Conservation (phyloP, 1,284 basidiomycete genomes). For the Tylopilus sp. region DNA sequence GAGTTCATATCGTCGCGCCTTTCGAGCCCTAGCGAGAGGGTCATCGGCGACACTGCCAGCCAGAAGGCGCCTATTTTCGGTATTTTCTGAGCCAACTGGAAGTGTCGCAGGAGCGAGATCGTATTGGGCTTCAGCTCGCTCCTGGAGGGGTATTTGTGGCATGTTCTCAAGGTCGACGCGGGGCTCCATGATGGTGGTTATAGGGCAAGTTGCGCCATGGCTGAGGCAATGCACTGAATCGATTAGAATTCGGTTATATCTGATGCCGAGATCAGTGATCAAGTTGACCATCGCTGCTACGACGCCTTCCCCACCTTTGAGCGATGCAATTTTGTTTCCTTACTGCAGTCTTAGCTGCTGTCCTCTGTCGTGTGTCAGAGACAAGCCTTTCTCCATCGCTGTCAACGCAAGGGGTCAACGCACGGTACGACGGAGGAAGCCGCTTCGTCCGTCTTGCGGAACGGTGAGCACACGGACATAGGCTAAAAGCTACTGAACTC, state of each 20-base stretch:
- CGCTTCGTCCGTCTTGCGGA: no score
- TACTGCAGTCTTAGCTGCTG: not conserved
- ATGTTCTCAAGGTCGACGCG: not conserved
- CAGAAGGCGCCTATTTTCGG: not conserved
- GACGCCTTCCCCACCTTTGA: not conserved
- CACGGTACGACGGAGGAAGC: no score
- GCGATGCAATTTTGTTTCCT: not conserved
- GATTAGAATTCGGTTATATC: not conserved
- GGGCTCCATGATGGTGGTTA: slow-evolving; percentile 21
- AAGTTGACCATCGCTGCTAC: not conserved
- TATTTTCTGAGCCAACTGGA: not conserved
- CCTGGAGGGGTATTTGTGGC: not conserved
- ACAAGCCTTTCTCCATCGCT: not conserved
- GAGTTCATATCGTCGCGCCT: not conserved
- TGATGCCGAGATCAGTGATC: not conserved
- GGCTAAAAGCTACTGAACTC: no score
- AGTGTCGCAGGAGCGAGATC: not conserved
- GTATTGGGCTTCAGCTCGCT: not conserved
- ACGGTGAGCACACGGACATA: no score
- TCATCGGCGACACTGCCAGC: not conserved
- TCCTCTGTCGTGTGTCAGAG: not conserved
- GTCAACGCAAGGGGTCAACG: no score
- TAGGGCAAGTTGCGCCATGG: slow-evolving; percentile 3
- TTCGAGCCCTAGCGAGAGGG: not conserved
- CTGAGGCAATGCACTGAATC: no score